Evolutionary conservation across 2,329 filamentous ascomycete genomes (phyloP), one percentile per base, ranked within the genome.

Genomic region (Ophiostoma triangulosporum): DNA sequence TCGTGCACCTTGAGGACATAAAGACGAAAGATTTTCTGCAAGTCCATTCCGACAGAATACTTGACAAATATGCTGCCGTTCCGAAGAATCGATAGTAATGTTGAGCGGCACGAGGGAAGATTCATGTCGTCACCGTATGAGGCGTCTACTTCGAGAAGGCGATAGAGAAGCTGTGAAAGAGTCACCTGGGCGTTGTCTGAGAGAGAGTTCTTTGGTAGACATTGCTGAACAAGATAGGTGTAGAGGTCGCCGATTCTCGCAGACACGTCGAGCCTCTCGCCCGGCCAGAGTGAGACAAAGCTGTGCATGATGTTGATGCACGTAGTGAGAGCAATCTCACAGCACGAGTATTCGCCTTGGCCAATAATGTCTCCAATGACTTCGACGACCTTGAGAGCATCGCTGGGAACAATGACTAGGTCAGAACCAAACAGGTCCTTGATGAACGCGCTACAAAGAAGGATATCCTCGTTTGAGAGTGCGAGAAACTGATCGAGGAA

Each of bases 1-100:
- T 94, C 87, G 61, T 98, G 93, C 46, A 84, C 74, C 60, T 84
- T 84, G 1, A 96, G 74, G n/a, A 90, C 75, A 62, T 86, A 97
- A 1, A 86, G 75, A 12, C 81, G 77, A 65, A 98, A 98, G 26
- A 98, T 74, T 6, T 73, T 72, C 0, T 88, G 79, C 17, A 97
- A 71, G 3, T 76, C 75, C 53, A 79, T 72, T 0, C 85, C 83
- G 52, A 95, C 78, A 56, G 77, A 78, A 62, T 86, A 89, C 62
- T 94, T 93, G 48, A 93, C 83, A 11, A 73, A 66, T 61, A 91
- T 78, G 52, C 78, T 73, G 1, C 84, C 81, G 14, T 76, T 72
- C 40, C 76, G 70, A 7, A 97, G 71, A 22, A 97, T 78, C 11
- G 74, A 75, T 53, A 97, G 81, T 3, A 97, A 73, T 49, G 78